phyloP scores from a whole-genome alignment of 2,329 filamentous ascomycete genomes.

The Ilyonectria destructans region DNA sequence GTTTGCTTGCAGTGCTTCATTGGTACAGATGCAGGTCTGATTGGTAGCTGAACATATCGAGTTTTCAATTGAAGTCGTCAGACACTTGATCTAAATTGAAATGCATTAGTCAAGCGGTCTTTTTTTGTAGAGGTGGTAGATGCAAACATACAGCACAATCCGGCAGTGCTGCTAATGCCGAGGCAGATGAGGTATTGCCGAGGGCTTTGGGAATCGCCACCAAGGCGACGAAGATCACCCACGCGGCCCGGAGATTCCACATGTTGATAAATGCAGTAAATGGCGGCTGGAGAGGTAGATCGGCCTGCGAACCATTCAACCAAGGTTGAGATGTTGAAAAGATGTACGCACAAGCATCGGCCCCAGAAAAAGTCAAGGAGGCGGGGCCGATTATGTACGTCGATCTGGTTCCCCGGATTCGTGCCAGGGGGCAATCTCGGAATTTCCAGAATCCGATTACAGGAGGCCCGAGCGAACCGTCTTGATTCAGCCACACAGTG shows the following conservation, averaged over 20 bases:
- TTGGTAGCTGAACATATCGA: background rate
- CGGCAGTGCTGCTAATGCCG: background rate
- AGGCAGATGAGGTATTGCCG: background rate
- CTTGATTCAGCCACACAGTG: background rate
- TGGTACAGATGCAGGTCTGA: constrained; percentile 5
- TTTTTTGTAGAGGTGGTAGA: background rate
- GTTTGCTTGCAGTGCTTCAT: background rate
- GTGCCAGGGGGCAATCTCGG: background rate
- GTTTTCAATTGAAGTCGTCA: background rate
- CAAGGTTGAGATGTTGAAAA: background rate
- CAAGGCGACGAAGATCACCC: background rate
- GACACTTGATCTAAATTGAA: background rate
- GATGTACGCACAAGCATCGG: background rate
- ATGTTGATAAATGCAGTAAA: background rate
- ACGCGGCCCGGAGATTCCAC: background rate
- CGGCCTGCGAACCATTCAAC: background rate
- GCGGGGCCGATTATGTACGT: background rate
- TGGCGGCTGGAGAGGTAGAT: background rate
- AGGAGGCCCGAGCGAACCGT: background rate
- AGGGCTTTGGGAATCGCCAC: background rate
- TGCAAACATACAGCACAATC: background rate
- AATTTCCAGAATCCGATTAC: background rate
- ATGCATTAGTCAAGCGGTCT: background rate
- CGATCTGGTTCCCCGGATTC: background rate
- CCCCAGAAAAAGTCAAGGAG: background rate